Conservation (phyloP, 768 basidiomycete genomes). For the Russula ochroleuca region DNA sequence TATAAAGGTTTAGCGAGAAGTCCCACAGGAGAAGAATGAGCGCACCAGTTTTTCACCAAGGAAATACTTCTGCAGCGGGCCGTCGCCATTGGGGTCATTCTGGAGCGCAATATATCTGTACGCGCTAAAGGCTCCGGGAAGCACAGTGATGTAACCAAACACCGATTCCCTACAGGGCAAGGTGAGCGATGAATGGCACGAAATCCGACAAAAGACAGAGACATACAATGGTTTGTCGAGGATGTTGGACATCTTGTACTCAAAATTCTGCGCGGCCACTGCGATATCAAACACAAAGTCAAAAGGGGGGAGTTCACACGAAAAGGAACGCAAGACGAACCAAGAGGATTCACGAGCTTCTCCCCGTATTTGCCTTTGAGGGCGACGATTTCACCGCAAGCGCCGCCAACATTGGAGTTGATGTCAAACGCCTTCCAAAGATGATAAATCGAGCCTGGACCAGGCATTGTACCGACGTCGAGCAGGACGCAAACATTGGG, state of each 20-base stretch:
- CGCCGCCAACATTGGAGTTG: constrained; percentile 86
- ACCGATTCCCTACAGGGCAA: constrained; percentile 54
- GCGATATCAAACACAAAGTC: not conserved
- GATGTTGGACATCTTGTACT: constrained; percentile 93
- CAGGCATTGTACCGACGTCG: constrained; percentile 84
- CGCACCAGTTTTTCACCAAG: constrained; percentile 87
- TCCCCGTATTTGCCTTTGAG: constrained; percentile 80
- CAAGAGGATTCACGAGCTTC: constrained; percentile 76
- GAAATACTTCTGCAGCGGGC: constrained; percentile 94
- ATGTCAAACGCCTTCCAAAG: constrained; percentile 94
- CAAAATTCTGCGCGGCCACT: constrained; percentile 90
- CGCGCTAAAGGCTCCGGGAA: constrained; percentile 90
- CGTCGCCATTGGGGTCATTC: constrained; percentile 78
- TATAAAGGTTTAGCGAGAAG: constrained; percentile 27
- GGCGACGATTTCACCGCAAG: constrained; percentile 94
- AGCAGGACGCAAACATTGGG: constrained; percentile 91
- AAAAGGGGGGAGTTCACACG: not conserved
- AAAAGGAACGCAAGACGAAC: constrained; percentile 24
- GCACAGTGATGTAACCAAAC: constrained; percentile 92
- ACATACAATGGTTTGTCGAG: constrained; percentile 77
- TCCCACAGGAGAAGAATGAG: constrained; percentile 11
- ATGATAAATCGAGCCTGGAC: constrained; percentile 85
- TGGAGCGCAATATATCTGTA: constrained; percentile 88
- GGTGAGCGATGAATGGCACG: constrained; percentile 4
- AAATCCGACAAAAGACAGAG: not conserved